Conservation (phyloP, 371 early-diverging fungal genomes). For the Blakeslea trispora region DNA sequence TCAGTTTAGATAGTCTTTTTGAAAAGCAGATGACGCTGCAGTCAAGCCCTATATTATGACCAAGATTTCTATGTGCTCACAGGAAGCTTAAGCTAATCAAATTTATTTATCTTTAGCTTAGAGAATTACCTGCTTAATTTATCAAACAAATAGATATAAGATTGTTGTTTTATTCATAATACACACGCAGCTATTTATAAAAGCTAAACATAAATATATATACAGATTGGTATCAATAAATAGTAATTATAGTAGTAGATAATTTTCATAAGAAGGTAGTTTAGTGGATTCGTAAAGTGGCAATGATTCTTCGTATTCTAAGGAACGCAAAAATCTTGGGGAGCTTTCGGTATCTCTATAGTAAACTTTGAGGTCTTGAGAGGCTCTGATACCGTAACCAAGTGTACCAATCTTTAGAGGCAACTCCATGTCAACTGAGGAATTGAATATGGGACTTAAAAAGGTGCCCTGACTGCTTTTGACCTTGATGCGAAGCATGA, state of each 20-base stretch:
- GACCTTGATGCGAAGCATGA: slow-evolving; percentile 24
- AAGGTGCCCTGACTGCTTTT: slow-evolving; percentile 20
- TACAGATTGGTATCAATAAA: no score
- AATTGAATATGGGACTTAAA: slow-evolving; percentile 17
- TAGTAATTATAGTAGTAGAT: background rate
- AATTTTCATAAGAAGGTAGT: slow-evolving; percentile 20
- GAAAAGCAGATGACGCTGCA: no score
- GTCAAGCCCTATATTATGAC: no score
- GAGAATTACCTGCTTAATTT: no score
- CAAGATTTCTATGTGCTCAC: no score
- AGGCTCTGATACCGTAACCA: slow-evolving; percentile 39
- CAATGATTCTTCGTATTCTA: slow-evolving; percentile 38
- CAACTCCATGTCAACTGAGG: slow-evolving; percentile 17
- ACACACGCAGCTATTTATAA: no score
- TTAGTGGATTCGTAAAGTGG: slow-evolving; percentile 30
- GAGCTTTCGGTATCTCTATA: slow-evolving; percentile 8
- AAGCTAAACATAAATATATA: no score
- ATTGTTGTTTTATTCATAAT: no score
- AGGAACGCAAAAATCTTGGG: slow-evolving; percentile 30
- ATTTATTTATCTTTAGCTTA: no score
- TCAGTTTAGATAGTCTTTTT: no score
- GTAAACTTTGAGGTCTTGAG: slow-evolving; percentile 24
- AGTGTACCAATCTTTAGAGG: slow-evolving; percentile 41
- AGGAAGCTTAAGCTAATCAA: no score
- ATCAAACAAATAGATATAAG: no score